These are phyloP conservation scores for Hippophae rhamnoides DNA, from an alignment of 306 rosid genomes.

Conservation along the genomic window DNA sequence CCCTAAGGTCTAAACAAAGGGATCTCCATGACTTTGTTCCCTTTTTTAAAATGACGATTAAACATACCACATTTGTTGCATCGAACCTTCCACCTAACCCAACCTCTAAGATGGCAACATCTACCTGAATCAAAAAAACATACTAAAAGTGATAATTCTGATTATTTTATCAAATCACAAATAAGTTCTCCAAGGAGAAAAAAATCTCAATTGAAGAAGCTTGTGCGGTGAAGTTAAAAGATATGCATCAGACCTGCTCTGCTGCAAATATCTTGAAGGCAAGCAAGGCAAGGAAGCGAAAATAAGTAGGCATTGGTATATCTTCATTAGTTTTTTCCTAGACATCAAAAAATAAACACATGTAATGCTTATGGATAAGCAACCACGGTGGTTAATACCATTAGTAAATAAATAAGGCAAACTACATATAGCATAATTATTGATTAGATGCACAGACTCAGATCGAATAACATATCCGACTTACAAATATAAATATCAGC, in stretches of 20 bases:
- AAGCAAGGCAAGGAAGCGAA: constrained; percentile 63
- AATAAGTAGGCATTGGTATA: constrained; percentile 72
- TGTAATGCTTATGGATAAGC: not conserved
- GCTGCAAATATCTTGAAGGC: constrained; percentile 61
- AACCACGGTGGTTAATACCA: too few relatives aligned
- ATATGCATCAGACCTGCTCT: constrained; percentile 40
- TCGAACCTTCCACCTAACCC: constrained; percentile 65
- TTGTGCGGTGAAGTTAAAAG: not conserved
- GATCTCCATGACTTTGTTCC: constrained; percentile 5
- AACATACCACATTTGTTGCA: constrained; percentile 69
- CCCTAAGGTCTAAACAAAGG: too few relatives aligned
- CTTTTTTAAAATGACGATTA: constrained; percentile 9
- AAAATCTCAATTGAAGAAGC: not conserved
- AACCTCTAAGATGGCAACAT: constrained; percentile 64
- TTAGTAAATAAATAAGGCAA: too few relatives aligned
- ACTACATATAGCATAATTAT: too few relatives aligned
- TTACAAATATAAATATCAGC: not conserved
- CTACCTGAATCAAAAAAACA: constrained; percentile 35
- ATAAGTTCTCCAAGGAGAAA: not conserved
- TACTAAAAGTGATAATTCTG: not conserved
- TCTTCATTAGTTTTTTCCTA: constrained; percentile 53
- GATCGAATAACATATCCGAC: not conserved
- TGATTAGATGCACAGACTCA: not conserved
- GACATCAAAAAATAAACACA: constrained; percentile 17
- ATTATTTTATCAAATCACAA: not conserved